Evolutionary conservation across 345 rosid species (phyloP).

Genomic region (Ailanthus altissimus): DNA sequence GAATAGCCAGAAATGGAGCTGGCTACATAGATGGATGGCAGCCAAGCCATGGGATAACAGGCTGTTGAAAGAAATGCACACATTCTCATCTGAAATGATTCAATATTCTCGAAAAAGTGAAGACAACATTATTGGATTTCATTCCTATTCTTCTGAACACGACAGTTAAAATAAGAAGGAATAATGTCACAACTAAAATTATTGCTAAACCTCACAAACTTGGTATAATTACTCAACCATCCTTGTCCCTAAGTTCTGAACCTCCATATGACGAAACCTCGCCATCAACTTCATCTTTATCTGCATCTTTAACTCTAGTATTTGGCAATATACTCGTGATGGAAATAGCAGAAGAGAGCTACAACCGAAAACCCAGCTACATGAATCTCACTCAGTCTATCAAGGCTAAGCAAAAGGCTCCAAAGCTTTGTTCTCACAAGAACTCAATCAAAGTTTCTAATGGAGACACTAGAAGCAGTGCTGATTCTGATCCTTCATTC

Average conservation of each 20-base stretch:
- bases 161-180: constrained; percentile 67
- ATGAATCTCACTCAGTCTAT: constrained; percentile 75
- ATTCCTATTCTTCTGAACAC: constrained; percentile 37
- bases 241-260: constrained; percentile 59
- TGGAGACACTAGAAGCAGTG: constrained; percentile 53
- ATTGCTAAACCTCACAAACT: constrained; percentile 50
- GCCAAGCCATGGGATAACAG: constrained; percentile 73
- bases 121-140: constrained; percentile 32
- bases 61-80: constrained; percentile 45
- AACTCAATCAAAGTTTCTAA: constrained; percentile 47
- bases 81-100: constrained; percentile 29
- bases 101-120: constrained; percentile 55
- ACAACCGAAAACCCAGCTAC: constrained; percentile 62
- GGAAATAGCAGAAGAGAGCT: constrained; percentile 48
- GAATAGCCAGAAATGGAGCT: constrained; percentile 54
- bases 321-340: constrained; percentile 37
- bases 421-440: constrained; percentile 40
- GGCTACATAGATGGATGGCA: constrained; percentile 84
- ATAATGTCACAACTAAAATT: constrained; percentile 53
- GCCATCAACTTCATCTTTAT: constrained; percentile 58
- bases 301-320: constrained; percentile 48
- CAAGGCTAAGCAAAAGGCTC: constrained; percentile 69
- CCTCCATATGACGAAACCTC: constrained; percentile 50
- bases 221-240: constrained; percentile 34
- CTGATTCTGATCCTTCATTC: constrained; percentile 44